Evolutionary conservation across 1,139 yeast genomes (phyloP).

Genomic region (Casaregolazyma lundiana): DNA sequence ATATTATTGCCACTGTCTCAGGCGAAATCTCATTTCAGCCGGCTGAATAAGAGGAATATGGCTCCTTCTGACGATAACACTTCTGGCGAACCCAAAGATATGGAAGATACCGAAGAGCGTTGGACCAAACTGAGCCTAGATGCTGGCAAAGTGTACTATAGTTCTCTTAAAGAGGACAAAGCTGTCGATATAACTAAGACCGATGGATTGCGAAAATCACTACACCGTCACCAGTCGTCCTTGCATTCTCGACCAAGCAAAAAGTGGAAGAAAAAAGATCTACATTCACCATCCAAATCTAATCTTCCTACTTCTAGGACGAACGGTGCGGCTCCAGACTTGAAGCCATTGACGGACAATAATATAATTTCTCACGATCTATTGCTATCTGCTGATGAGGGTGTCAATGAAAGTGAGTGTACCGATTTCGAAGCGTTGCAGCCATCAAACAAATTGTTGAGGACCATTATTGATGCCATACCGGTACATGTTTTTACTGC

Average conservation of each 20-base stretch:
- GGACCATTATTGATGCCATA: conserved; percentile 34
- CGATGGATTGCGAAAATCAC: neutral
- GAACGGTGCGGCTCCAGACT: neutral
- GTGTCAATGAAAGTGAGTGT: neutral
- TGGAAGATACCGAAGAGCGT: neutral
- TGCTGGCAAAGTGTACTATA: conserved; percentile 14
- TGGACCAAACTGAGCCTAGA: conserved; percentile 11
- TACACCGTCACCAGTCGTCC: neutral
- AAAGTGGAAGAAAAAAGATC: neutral
- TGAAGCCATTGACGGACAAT: neutral
- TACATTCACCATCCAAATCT: neutral
- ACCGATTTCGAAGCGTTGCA: conserved; percentile 14
- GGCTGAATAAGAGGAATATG: neutral
- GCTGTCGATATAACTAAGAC: neutral
- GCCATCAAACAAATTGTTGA: conserved; percentile 27
- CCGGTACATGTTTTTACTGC: conserved; percentile 36
- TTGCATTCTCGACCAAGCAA: neutral
- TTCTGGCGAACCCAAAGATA: neutral
- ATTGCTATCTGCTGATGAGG: neutral
- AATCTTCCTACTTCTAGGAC: neutral
- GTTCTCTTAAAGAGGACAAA: conserved; percentile 18
- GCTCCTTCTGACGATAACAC: neutral
- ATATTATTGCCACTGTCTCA: neutral
- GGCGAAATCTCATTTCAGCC: neutral
- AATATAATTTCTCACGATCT: neutral